Evolutionary conservation across 2,329 filamentous ascomycete genomes (phyloP).

Genomic region (Dactylonectria macrodidyma): DNA sequence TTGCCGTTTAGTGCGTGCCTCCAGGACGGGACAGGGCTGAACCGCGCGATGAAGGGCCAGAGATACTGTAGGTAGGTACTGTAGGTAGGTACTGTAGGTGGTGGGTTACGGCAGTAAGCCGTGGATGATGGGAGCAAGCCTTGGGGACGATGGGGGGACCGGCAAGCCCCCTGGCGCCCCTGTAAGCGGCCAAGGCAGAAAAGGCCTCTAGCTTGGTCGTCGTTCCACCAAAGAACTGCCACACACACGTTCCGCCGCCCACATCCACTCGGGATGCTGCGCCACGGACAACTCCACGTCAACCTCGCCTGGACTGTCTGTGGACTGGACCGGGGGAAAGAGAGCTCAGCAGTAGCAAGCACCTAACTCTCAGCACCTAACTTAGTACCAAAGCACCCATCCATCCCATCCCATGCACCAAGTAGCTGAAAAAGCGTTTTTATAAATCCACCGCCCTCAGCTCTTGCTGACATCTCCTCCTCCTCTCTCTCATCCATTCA

Average conservation of each 20-base stretch:
- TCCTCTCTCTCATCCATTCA: slow-evolving; percentile 10
- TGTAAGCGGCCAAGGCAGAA: slow-evolving; percentile 29
- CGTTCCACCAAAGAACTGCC: slow-evolving; percentile 29
- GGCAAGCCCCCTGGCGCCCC: slow-evolving; percentile 15
- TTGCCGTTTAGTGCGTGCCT: too few species aligned
- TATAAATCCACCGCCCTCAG: slow-evolving; percentile 33
- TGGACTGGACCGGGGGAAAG: not conserved
- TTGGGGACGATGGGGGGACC: not conserved
- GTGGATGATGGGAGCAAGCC: not conserved
- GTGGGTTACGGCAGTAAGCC: not conserved
- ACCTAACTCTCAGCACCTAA: not conserved
- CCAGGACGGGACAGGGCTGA: too few species aligned
- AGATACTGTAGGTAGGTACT: too few species aligned
- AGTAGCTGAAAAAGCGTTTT: slow-evolving; percentile 23
- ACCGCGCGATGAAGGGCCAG: too few species aligned
- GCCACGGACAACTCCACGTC: slow-evolving; percentile 36
- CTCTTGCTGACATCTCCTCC: slow-evolving; percentile 29
- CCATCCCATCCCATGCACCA: slow-evolving; percentile 22
- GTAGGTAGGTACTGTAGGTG: too few species aligned
- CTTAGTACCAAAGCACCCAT: too few species aligned
- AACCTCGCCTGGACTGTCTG: slow-evolving; percentile 20
- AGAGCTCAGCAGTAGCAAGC: slow-evolving; percentile 7
- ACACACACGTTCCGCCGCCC: slow-evolving; percentile 21
- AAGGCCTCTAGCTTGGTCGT: slow-evolving; percentile 6
- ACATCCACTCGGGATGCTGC: slow-evolving; percentile 28